Base-by-base conservation (phyloP, 139 green algal species). In the Chlorokybus atmophyticus region DNA sequence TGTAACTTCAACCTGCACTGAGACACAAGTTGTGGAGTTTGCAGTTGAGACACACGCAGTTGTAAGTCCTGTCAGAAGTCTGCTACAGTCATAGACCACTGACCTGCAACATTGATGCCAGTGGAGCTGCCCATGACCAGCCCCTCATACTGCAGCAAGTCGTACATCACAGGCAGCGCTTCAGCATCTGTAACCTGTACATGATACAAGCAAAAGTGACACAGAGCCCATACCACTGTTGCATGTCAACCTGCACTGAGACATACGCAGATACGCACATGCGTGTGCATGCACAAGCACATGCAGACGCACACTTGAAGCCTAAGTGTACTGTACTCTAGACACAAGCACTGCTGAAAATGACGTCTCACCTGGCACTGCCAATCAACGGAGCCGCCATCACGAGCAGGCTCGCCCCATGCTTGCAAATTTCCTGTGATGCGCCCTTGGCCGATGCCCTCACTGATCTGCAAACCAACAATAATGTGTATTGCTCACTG, bases 361-460 rank as follows among this genome's bases (percentile, higher is more conserved):
- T 40, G 14, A 19, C 17, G 21, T 21, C 26, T 10, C 29, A 68
- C 60, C 59, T 70, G 62, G 32, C 55, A 70, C 59, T 50, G 63
- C 29, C 66, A 70, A 32, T 70, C 62, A 8, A 70, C 62, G 49
- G 21, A 19, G 29, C 62, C 62, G 28, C 62, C 62, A 24, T 67
- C 55, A 2, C 62, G 64, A 23, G 32, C 39, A 0, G 62, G 62
- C 4, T 53, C 25, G 10, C 62, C 62, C 62, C 62, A 70, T 10
- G 35, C 49, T 31, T 59, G 27, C 31, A 70, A 30, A 32, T 70
- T 70, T 17, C 55, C 62, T 7, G 62, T 70, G 14, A 70, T 50
- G 6, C 62, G 40, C 6, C 62, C 62, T 32, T 70, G 62, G 40
- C 62, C 62, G 21, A 70, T 70, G 38, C 62, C 62, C 57, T 70